Conservation (phyloP, 1,284 basidiomycete species). For the Stygiomarasmius scandens region DNA sequence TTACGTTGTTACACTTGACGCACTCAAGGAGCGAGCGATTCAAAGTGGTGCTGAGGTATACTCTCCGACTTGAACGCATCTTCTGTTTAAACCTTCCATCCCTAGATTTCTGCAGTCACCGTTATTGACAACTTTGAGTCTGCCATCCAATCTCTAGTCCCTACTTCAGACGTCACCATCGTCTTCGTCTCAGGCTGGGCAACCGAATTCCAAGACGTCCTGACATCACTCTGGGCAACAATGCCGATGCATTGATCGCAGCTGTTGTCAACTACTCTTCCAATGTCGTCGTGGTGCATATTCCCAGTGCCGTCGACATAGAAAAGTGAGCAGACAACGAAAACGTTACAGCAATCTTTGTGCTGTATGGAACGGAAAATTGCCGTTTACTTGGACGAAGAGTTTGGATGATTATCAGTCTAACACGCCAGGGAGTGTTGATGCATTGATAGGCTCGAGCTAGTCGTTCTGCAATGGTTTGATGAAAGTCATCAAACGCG, state of each 20-base stretch:
- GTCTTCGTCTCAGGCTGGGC: slow-evolving; percentile 18
- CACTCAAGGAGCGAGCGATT: slow-evolving; percentile 16
- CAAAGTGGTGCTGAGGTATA: slow-evolving; percentile 16
- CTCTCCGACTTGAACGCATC: slow-evolving; percentile 1
- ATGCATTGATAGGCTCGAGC: too few species aligned
- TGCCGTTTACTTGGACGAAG: slow-evolving; percentile 70
- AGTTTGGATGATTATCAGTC: slow-evolving; percentile 56
- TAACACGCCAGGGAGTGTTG: too few species aligned
- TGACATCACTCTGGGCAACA: slow-evolving; percentile 8
- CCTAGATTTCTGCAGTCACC: slow-evolving; percentile 7
- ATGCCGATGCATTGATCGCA: slow-evolving; percentile 16
- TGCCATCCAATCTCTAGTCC: background rate
- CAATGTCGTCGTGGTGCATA: slow-evolving; percentile 10
- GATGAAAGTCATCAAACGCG: too few species aligned
- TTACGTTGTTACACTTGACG: slow-evolving; percentile 19
- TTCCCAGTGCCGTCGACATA: slow-evolving; percentile 6
- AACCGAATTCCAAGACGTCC: slow-evolving; percentile 11
- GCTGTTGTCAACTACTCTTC: slow-evolving; percentile 16
- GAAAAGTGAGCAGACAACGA: slow-evolving; percentile 12
- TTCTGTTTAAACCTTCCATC: background rate
- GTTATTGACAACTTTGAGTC: background rate
- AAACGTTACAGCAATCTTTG: slow-evolving; percentile 49
- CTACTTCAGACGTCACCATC: slow-evolving; percentile 11
- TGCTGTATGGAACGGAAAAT: slow-evolving; percentile 70
- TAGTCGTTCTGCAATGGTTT: too few species aligned